These are phyloP conservation scores for Calonectria pauciramosa DNA, from an alignment of 2,329 filamentous ascomycete species.

Conservation along the genomic window DNA sequence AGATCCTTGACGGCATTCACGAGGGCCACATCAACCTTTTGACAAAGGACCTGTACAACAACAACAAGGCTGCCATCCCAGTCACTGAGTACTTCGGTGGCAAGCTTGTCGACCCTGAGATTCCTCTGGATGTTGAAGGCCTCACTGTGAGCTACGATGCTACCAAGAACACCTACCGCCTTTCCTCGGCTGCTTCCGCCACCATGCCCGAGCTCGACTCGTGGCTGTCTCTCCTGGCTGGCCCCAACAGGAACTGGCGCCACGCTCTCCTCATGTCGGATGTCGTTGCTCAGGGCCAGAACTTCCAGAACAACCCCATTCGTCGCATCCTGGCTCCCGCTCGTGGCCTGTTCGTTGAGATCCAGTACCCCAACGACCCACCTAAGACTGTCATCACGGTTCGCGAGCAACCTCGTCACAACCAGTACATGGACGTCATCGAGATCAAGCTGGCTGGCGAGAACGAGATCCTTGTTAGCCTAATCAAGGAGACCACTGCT, in stretches of 20 bases:
- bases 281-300: constrained; percentile 93
- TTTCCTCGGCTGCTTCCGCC: constrained; percentile 81
- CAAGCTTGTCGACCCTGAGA: constrained; percentile 79
- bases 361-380: constrained; percentile 84
- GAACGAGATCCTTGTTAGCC: constrained; percentile 86
- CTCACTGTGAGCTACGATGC: constrained; percentile 84
- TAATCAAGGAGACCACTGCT: constrained; percentile 94
- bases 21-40: constrained; percentile 86
- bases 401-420: constrained; percentile 87
- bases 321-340: constrained; percentile 90
- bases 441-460: constrained; percentile 82
- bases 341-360: constrained; percentile 90
- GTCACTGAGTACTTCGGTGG: constrained; percentile 96
- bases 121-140: constrained; percentile 85
- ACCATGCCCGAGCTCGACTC: constrained; percentile 83
- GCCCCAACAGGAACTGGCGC: constrained; percentile 89
- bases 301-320: constrained; percentile 97
- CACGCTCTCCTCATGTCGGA: constrained; percentile 95
- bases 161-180: constrained; percentile 85
- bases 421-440: constrained; percentile 89
- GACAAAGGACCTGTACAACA: constrained; percentile 83
- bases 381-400: constrained; percentile 87
- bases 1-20: constrained; percentile 94
- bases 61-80: constrained; percentile 81
- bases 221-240: constrained; percentile 91